A percentile compares a stretch with the other conserved stretches of the same genome.
phyloP scores from a whole-genome alignment of 139 green algal genomes.

The Microglena sp. region DNA sequence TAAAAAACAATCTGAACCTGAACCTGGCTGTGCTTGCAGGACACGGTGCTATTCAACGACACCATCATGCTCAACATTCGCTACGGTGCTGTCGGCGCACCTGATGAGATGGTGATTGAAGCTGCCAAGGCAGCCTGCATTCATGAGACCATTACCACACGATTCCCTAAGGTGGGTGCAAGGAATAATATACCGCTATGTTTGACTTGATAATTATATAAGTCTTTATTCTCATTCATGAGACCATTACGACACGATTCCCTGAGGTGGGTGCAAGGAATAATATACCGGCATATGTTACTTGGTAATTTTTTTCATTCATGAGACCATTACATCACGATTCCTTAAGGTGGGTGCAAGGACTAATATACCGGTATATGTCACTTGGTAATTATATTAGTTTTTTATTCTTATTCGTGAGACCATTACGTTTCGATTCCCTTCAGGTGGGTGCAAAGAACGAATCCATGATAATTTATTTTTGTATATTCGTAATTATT shows the following conservation, averaged over 20 bases:
- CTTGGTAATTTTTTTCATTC: too few relatives aligned
- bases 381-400: neutral
- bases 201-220: neutral
- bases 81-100: conserved; percentile 41
- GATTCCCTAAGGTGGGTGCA: conserved; percentile 42
- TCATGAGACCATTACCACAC: conserved; percentile 21
- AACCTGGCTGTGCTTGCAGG: conserved; percentile 11
- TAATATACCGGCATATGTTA: neutral
- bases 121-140: conserved; percentile 45
- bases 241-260: conserved; percentile 58
- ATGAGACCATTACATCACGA: too few relatives aligned
- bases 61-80: conserved; percentile 79
- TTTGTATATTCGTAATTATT: too few relatives aligned
- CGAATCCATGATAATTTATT: neutral
- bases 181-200: neutral
- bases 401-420: neutral
- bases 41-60: conserved; percentile 82
- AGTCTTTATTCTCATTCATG: too few relatives aligned
- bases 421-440: neutral
- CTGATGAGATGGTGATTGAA: conserved; percentile 46
- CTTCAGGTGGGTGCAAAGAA: neutral
- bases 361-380: neutral
- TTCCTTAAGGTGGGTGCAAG: neutral
- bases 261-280: conserved; percentile 28
- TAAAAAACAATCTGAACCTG: too few relatives aligned